Evolutionary conservation across 345 rosid genomes (phyloP), one percentile per base, ranked within the genome.

Genomic region (Camelina sativa): DNA sequence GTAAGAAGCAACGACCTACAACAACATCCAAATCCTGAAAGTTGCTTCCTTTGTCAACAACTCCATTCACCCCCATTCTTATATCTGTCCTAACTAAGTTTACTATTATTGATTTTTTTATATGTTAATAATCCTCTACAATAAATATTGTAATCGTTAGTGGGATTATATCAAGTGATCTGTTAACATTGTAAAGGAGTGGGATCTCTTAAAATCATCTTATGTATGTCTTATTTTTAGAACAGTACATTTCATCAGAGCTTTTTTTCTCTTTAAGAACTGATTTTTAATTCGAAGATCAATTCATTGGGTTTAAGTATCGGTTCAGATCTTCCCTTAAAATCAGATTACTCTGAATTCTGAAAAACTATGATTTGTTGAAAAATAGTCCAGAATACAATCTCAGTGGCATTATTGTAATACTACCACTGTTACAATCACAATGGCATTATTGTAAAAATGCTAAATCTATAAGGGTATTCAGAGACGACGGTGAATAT

Each of bases 1-100:
- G 86, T 69, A 84, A 86, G 82, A 91, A 85, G 85, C 78, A 13
- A 20, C 80, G 66, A 37, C 73, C 22, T 11, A 20, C 41, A 59
- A 60, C 52, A 54, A 60, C 52, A 54, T 43, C 48, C 10, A 53
- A 8, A 53, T 55, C 65, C 4, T 63, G 58, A 74, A 74, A 74
- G 52, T 22, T 44, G 12, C 23, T 64, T 53, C 3, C 23, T 62
- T 61, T 30, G 5, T 7, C 46, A 4, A 41, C n/a, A 41, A 11
- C 6, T 41, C 28, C 7, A 13, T 4, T 51, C 30, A 51, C 3
- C 17, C 8, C 17, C 8, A 15, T 15, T 44, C 57, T 58, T 37
- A 6, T 5, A 2, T 53, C 8, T 72, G 35, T 28, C 4, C 30
- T 40, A 16, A 11, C 30, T 40, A 0, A 35, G 38, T 0, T 51